Conservation (phyloP, 148 eudicot species). For the Arctostaphylos glauca region DNA sequence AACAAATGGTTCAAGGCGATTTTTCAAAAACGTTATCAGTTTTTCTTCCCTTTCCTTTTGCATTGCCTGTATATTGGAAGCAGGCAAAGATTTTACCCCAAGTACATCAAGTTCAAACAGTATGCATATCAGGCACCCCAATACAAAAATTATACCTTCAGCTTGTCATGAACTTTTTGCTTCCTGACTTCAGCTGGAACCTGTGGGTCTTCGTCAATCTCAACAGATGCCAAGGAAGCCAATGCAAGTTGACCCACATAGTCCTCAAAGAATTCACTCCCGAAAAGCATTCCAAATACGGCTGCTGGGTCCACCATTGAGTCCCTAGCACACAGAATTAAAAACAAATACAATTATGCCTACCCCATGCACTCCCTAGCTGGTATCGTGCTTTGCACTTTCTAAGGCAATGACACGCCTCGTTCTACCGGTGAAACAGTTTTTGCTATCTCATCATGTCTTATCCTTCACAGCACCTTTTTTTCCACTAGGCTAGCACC, state of each 20-base stretch:
- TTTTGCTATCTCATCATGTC: too few species aligned
- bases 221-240: slow-evolving; percentile 62
- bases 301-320: slow-evolving; percentile 85
- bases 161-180: slow-evolving; percentile 66
- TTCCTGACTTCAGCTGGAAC: slow-evolving; percentile 63
- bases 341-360: not conserved
- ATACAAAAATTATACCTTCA: slow-evolving; percentile 52
- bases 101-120: slow-evolving; percentile 8
- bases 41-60: slow-evolving; percentile 81
- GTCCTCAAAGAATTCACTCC: slow-evolving; percentile 84
- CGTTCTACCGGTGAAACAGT: too few species aligned
- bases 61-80: slow-evolving; percentile 41
- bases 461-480: not conserved
- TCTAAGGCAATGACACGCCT: too few species aligned
- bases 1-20: slow-evolving; percentile 71
- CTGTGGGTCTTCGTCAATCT: slow-evolving; percentile 52
- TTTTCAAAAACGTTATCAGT: slow-evolving; percentile 56
- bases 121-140: not conserved
- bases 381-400: too few species aligned
- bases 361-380: too few species aligned
- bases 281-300: slow-evolving; percentile 93
- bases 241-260: slow-evolving; percentile 84
- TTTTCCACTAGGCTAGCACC: not conserved
- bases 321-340: slow-evolving; percentile 43
- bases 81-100: not conserved